Percentiles rank a stretch among this genome's conserved stretches.
phyloP scores from a whole-genome alignment of 441 rosid genomes.

The Aleurites moluccanus region DNA sequence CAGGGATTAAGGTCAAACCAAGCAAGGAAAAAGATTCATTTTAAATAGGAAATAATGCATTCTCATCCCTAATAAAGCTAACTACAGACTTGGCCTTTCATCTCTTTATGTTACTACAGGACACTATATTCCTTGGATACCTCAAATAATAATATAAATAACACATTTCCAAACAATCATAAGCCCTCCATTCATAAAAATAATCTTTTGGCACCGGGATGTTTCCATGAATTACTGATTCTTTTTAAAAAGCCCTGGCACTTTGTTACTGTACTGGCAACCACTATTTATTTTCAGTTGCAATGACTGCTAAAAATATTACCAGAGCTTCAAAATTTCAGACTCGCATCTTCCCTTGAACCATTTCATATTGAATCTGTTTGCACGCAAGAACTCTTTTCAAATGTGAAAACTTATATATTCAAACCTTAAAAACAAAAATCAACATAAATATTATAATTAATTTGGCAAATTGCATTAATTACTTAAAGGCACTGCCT shows the following conservation, averaged over 20 bases:
- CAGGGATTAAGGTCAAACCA: slow-evolving; percentile 1
- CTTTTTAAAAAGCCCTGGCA: not conserved
- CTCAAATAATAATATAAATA: not conserved
- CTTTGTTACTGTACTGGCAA: slow-evolving; percentile 4
- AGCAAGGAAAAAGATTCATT: not conserved
- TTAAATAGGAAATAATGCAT: not conserved
- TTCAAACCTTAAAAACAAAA: not conserved
- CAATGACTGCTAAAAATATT: not conserved
- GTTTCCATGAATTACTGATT: not conserved
- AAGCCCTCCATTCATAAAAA: not conserved
- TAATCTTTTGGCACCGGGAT: not conserved
- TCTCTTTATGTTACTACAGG: not conserved
- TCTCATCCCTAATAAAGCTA: not conserved
- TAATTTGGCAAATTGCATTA: not conserved
- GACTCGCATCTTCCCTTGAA: not conserved
- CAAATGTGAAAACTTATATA: not conserved
- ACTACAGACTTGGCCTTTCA: not conserved
- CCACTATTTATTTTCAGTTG: slow-evolving; percentile 9
- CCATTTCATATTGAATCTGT: slow-evolving; percentile 14
- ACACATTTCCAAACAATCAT: slow-evolving; percentile 5
- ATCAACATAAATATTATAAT: not conserved
- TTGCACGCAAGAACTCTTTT: slow-evolving; percentile 13
- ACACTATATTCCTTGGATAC: not conserved
- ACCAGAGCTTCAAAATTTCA: slow-evolving; percentile 5
- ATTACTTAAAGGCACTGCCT: not conserved